Base-by-base conservation (phyloP, 2,329 filamentous ascomycete species). In the Colletotrichum zoysiae region DNA sequence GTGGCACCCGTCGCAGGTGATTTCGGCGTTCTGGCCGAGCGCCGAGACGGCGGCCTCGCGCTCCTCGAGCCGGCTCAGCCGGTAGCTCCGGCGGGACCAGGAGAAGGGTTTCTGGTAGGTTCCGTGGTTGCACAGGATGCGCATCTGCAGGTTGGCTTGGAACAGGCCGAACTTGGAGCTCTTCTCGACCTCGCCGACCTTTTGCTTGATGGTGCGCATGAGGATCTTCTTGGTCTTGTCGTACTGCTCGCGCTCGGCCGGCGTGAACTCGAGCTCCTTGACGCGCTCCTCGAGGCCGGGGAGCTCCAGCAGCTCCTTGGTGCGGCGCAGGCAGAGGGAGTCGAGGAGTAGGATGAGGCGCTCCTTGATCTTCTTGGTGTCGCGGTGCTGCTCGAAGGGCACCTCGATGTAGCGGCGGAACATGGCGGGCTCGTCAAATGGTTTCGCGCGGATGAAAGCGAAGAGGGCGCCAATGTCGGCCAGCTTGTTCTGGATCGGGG, bases 401-500 rank as follows among this genome's bases (percentile, higher is more conserved):
- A 77, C 67, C 2, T 79, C 78, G n/a, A 88, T 84, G 60, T 77
- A 83, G n/a, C 80, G 79, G 3, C 84, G 81, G 70, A 87, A 87
- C 5, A 74, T 78, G 1, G 79, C 75, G 5, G 80, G 70, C n/a
- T 77, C 82, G 42, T 83, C 77, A 69, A 87, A 85, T 1, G 82
- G 83, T 26, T 78, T 77, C 1, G 83, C 80, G 55, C 80, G 77
- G 30, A 89, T 75, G 72, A 89, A 89, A 1, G 82, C 79, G 53
- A 88, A 81, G 0, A 89, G 78, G 0, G 86, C 81, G 0, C 84
- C 86, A 4, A 89, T 81, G 60, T 89, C 87, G 8, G 85, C 83
- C 0, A 89, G 78, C 2, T 78, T 79, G 73, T 89, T 89, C 69
- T 89, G 87, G 33, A 89, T 85, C 0, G 87, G 87, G 0, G 86